Conservation (phyloP, 208 protist genomes). For the Borovskyia barvae region DNA sequence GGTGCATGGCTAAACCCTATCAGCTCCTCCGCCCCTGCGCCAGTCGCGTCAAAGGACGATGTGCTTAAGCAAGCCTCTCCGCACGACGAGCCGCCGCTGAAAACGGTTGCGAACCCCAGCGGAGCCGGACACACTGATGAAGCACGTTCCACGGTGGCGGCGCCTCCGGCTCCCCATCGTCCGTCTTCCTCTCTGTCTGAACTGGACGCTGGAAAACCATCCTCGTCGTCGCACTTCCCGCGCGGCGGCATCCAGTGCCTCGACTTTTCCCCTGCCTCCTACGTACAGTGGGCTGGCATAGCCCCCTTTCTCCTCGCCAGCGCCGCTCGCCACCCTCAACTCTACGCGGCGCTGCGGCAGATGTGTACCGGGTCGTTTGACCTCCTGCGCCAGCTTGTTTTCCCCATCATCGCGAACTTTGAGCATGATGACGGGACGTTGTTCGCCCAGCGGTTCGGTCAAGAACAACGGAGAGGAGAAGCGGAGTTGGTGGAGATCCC, state of each 20-base stretch:
- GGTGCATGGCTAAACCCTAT: no score
- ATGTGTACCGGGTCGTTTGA: slow-evolving; percentile 64
- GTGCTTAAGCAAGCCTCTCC: no score
- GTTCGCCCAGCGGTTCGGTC: slow-evolving; percentile 16
- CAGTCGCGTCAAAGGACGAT: no score
- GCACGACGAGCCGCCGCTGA: no score
- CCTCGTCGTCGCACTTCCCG: no score
- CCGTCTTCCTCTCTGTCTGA: background rate
- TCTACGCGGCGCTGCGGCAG: slow-evolving; percentile 53
- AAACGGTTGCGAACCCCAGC: no score
- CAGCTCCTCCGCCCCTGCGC: no score
- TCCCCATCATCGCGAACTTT: slow-evolving; percentile 60
- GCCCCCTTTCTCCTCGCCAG: slow-evolving; percentile 50
- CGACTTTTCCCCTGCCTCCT: slow-evolving; percentile 55
- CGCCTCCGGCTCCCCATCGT: background rate
- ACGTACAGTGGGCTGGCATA: slow-evolving; percentile 62
- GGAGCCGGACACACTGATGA: no score
- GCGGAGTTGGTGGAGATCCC: no score
- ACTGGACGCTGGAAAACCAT: background rate
- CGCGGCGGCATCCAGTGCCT: slow-evolving; percentile 48
- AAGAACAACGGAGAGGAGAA: no score
- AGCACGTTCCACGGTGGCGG: no score
- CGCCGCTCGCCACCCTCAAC: slow-evolving; percentile 34
- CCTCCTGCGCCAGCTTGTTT: slow-evolving; percentile 73
- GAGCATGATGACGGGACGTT: slow-evolving; percentile 44